Evolutionary conservation across 805 yeast genomes (phyloP), one percentile per base, ranked within the genome.

Genomic region (Yarrowia alimentaria): DNA sequence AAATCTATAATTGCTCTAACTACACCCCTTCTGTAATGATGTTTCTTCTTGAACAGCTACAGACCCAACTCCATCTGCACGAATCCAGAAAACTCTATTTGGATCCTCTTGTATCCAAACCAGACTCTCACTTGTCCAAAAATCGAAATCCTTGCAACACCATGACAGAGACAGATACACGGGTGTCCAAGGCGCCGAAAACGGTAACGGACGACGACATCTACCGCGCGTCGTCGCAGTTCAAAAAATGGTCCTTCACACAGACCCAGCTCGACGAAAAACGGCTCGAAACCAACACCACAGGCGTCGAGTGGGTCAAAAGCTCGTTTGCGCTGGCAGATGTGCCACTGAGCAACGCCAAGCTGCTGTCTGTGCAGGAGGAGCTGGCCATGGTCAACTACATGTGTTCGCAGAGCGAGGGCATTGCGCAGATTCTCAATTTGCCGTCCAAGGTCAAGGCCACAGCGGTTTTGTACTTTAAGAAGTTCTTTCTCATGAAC

Each of bases 391-490:
- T 86, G 53, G 75, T 93, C 14, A 70, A 75, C 45, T 87, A 79
- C 62, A 88, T 87, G 64, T 78, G 88, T 14, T 79, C 81, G 58
- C 85, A 80, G 61, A 78, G 86, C 30, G 77, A 78, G 31, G 83
- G 79, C 22, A 74, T 89, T 22, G 83, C 94, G 3, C 75, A 79
- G 53, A 79, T 78, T 58, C 81, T 89, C 66, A 78, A 81, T 58
- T 74, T 93, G 72, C 95, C 96, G 1, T 80, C 96, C 0, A 96
- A 89, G 60, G 95, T 86, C 1, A 73, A 81, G 60, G 78, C 96
- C 9, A 88, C 98, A 0, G 94, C 98, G 0, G 76, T 89, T 5
- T 74, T 87, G 6, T 93, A 83, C 61, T 78, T 93, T 63, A 79
- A 81, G 61, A 80, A 82, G 62, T 93, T 93, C 64, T 93, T 82